These are phyloP conservation scores for Teunomyces tritomae DNA, from an alignment of 805 yeast genomes.

Conservation along the genomic window DNA sequence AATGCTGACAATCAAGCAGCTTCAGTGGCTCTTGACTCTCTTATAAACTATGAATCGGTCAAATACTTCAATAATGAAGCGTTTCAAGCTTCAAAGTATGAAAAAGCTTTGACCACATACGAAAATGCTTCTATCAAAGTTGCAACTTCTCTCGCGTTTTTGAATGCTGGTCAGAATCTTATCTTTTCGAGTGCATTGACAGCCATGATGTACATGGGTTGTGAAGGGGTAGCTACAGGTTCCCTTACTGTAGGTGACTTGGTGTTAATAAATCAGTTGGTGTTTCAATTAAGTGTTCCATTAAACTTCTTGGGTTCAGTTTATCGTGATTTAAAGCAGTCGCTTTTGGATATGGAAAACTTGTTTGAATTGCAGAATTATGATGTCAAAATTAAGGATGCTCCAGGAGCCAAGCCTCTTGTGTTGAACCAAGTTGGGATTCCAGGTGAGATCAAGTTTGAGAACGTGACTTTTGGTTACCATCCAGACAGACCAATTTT, in stretches of 20 bases:
- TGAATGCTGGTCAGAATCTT: constrained; percentile 76
- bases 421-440: constrained; percentile 28
- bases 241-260: constrained; percentile 88
- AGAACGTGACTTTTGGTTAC: constrained; percentile 90
- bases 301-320: constrained; percentile 93
- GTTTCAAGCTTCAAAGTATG: constrained; percentile 77
- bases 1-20: constrained; percentile 96
- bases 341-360: constrained; percentile 93
- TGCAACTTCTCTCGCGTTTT: constrained; percentile 78
- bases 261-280: constrained; percentile 91
- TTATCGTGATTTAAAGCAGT: constrained; percentile 90
- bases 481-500: constrained; percentile 86
- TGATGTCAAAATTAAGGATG: constrained; percentile 62
- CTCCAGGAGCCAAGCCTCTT: constrained; percentile 61
- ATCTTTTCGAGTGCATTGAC: constrained; percentile 88
- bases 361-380: constrained; percentile 81
- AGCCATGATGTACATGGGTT: constrained; percentile 97
- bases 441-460: constrained; percentile 81
- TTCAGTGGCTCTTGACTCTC: constrained; percentile 86
- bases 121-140: constrained; percentile 74
- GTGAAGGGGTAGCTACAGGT: constrained; percentile 86
- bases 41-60: constrained; percentile 92
- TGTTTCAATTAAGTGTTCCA: constrained; percentile 93
- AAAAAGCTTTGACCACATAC: constrained; percentile 67
- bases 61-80: constrained; percentile 90